Base-by-base conservation (phyloP, 768 basidiomycete species). In the Rhizopogon rudus region DNA sequence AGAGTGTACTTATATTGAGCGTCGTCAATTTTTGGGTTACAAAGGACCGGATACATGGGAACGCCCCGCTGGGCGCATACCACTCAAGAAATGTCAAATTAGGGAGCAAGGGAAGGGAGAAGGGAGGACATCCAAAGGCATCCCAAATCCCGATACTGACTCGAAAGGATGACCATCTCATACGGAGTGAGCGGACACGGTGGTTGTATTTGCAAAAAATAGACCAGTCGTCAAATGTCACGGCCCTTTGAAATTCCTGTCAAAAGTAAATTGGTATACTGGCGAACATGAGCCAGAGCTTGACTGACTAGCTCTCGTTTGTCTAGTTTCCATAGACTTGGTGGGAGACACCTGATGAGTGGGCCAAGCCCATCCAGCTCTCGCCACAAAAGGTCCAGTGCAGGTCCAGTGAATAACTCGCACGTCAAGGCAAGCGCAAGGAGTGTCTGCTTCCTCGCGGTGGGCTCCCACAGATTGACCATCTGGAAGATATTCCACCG, bases 401-500 rank as follows among this genome's bases (percentile, higher is more conserved):
- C 55, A 29, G 57, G 57, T 25, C n/a, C 55, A 16, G 40, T 28
- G 31, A 59, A 59, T 12, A 39, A 8, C 39, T 45, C 37, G 51
- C 57, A 59, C 16, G 58, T 58, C 28, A 55, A 20, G 7, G 57
- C 57, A 33, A 58, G 50, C 8, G 16, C n/a, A 10, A 37, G 35
- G n/a, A 17, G 12, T n/a, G 31, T 13, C 35, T 37, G 2, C 29
- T 31, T n/a, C 3, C n/a, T 10, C 3, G 17, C 6, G 9, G 2
- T 25, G 25, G 25, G 6, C n/a, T 17, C 29, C 12, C 5, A 5
- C 25, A 25, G 3, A 8, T 33, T 10, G 7, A 31, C 29, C 3
- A 13, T 9, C 45, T 33, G n/a, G n/a, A 33, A 17, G 3, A 45
- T 45, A 9, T 45, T 29, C 44, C 28, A 45, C 28, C 9, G 9